phyloP scores from a whole-genome alignment of 2,329 filamentous ascomycete genomes.

The Diaporthe sp. region DNA sequence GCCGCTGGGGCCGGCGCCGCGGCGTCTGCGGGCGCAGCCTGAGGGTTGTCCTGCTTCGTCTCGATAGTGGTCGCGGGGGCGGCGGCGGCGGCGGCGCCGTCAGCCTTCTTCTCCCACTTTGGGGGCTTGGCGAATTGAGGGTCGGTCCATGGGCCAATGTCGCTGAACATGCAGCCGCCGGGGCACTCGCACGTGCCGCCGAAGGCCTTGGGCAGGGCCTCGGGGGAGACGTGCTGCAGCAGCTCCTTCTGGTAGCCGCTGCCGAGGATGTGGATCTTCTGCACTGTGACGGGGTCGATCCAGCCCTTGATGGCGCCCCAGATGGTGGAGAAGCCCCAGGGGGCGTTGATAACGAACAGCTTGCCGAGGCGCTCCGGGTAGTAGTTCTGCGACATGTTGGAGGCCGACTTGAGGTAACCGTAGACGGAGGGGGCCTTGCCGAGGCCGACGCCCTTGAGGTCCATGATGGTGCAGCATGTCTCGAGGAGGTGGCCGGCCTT shows the following conservation, averaged over 20 bases:
- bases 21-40: conserved; percentile 45
- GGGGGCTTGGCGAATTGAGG: conserved; percentile 73
- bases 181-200: conserved; percentile 86
- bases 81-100: conserved; percentile 43
- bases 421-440: conserved; percentile 86
- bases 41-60: conserved; percentile 51
- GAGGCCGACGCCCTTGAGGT: conserved; percentile 93
- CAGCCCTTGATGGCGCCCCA: conserved; percentile 92
- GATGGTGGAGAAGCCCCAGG: conserved; percentile 91
- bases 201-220: conserved; percentile 90
- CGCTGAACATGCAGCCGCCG: conserved; percentile 87
- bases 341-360: conserved; percentile 97
- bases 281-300: conserved; percentile 95
- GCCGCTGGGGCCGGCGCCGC: conserved; percentile 45
- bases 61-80: conserved; percentile 42
- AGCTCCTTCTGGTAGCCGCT: conserved; percentile 86
- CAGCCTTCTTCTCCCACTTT: conserved; percentile 70
- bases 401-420: conserved; percentile 86
- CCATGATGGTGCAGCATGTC: conserved; percentile 98
- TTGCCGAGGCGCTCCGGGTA: conserved; percentile 97
- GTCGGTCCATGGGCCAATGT: conserved; percentile 91
- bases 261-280: conserved; percentile 95
- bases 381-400: conserved; percentile 96
- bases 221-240: conserved; percentile 83
- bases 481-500: conserved; percentile 91